Evolutionary conservation across 2,329 filamentous ascomycete genomes (phyloP).

Genomic region (Ophiostoma sp.): DNA sequence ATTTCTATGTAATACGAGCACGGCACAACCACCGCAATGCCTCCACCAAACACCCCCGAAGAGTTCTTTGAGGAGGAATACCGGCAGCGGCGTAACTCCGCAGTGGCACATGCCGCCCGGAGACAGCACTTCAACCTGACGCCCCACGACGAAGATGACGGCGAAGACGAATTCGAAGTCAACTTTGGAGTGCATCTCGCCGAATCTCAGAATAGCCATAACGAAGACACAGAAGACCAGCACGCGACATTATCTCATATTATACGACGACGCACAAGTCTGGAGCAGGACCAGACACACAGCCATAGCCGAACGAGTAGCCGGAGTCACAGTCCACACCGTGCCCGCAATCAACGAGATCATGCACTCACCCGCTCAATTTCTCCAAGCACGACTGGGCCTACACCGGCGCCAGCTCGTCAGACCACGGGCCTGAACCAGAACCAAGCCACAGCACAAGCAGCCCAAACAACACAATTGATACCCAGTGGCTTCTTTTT

Average conservation of each 20-base stretch:
- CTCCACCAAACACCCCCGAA: constrained; percentile 31
- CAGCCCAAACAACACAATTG: background rate
- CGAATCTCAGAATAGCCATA: background rate
- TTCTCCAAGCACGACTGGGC: background rate
- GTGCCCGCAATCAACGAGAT: background rate
- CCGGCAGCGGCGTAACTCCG: constrained; percentile 19
- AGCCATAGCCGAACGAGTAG: constrained; percentile 9
- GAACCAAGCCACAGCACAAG: background rate
- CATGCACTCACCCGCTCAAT: constrained; percentile 1
- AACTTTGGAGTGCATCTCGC: constrained; percentile 8
- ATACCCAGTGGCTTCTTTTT: background rate
- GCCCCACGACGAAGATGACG: constrained; percentile 15
- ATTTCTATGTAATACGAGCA: background rate
- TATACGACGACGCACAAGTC: background rate
- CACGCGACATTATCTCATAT: background rate
- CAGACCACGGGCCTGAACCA: background rate
- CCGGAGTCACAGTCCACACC: constrained; percentile 9
- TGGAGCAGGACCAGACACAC: background rate
- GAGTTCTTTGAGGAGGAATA: constrained; percentile 25
- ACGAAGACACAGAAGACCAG: background rate
- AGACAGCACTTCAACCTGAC: constrained; percentile 19
- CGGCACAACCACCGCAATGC: constrained; percentile 28
- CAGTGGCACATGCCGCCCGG: constrained; percentile 7
- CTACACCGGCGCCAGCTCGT: background rate
- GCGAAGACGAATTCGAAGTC: constrained; percentile 19